Conservation (phyloP, 306 rosid genomes). For the Vigna unguiculata region DNA sequence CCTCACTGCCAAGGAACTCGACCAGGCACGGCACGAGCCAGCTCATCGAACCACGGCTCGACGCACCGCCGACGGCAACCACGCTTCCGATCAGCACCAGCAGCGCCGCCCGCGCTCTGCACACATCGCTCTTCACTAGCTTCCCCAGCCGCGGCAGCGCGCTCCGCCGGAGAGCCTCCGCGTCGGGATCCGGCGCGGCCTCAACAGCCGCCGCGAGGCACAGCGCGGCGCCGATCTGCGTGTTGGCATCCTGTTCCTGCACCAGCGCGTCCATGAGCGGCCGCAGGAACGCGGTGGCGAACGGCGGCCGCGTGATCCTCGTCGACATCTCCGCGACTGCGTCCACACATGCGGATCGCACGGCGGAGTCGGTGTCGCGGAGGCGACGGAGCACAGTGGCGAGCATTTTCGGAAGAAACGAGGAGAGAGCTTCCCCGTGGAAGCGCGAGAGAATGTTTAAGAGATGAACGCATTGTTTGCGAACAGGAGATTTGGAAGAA, state of each 20-base stretch:
- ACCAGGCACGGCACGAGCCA: conserved; percentile 85
- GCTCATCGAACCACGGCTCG: conserved; percentile 66
- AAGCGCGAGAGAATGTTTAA: conserved; percentile 63
- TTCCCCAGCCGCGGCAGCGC: conserved; percentile 75
- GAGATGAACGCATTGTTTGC: conserved; percentile 82
- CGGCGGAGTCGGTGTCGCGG: conserved; percentile 82
- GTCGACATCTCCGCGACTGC: conserved; percentile 83
- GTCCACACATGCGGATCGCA: conserved; percentile 83
- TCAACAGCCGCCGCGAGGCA: conserved; percentile 92
- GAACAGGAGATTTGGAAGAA: conserved; percentile 81
- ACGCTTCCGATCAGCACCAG: conserved; percentile 77
- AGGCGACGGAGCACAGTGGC: conserved; percentile 85
- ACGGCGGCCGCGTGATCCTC: conserved; percentile 73
- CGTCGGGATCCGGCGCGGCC: conserved; percentile 78
- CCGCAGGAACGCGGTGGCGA: conserved; percentile 64
- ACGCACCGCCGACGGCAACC: conserved; percentile 75
- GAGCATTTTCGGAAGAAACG: conserved; percentile 77
- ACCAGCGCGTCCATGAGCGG: conserved; percentile 87
- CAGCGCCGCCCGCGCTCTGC: conserved; percentile 82
- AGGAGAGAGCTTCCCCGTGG: conserved; percentile 84
- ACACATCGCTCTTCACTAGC: conserved; percentile 76
- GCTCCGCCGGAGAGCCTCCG: conserved; percentile 58
- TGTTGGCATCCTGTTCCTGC: conserved; percentile 75
- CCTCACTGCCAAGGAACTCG: conserved; percentile 76
- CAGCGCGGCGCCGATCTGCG: conserved; percentile 96